Evolutionary conservation across 2,329 filamentous ascomycete genomes (phyloP), one percentile per base, ranked within the genome.

Genomic region (Aspergillus pseudotamarii): DNA sequence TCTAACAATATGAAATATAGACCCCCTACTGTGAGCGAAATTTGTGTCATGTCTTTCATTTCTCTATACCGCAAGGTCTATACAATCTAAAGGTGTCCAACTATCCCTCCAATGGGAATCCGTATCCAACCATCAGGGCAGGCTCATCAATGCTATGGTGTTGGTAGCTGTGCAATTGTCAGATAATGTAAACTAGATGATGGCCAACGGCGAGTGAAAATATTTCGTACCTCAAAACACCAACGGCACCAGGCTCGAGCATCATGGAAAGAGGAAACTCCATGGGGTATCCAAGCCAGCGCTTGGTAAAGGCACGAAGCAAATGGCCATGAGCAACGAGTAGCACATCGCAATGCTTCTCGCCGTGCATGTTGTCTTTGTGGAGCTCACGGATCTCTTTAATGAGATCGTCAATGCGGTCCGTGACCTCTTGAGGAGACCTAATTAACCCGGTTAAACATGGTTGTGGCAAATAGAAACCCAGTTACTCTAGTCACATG

Each of bases 301-400:
- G 70, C 70, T 82, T 83, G 3, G 78, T 76, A 62, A 84, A 83
- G 4, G 76, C 79, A 32, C 82, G 78, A 6, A 84, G 75, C 21
- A 83, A 75, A 66, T 78, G 80, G 10, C 81, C 81, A 63, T 83
- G 80, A 1, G 81, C 76, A 32, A 81, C 75, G 58, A 76, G 71
- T 4, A 76, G 64, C 10, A 82, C 69, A 69, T 82, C 79, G 23
- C 71, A 70, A 16, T 78, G 68, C 9, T 74, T 74, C 58, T 77
- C 78, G 1, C 77, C 79, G 51, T 77, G 71, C 75, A 83, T 81
- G 57, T 71, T 71, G 10, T 74, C 76, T 14, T 66, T 64, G 57
- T 84, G 81, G 5, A 81, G 72, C 1, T 72, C 63, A 14, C 73
- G 74, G 34, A 84, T 82, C 62, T 79, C 68, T 6, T 66, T 64